A percentile compares a stretch with the other conserved stretches of the same genome.
These are phyloP conservation scores for Tinospora cordifolia DNA, from an alignment of 164 flowering plant species.

Conservation along the genomic window DNA sequence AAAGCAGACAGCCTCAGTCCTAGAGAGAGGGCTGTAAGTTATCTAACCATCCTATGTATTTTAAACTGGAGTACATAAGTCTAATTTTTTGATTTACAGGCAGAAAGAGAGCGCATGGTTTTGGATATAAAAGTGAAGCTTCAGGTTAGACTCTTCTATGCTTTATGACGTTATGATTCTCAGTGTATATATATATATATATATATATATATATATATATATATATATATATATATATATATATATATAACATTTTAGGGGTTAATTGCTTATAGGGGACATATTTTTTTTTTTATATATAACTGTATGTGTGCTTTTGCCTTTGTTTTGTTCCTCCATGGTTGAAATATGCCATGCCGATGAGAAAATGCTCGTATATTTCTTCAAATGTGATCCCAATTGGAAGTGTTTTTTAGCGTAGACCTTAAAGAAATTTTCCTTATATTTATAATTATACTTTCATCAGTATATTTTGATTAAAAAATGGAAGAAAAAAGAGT, in stretches of 20 bases:
- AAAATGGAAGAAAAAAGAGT: too few species aligned
- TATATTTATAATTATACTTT: too few species aligned
- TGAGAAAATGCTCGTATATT: too few species aligned
- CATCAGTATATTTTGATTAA: too few species aligned
- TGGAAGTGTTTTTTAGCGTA: too few species aligned
- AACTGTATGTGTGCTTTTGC: background rate
- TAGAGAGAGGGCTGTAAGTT: slow-evolving; percentile 88
- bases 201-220: too few species aligned
- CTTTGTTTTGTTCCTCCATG: too few species aligned
- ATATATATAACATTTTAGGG: too few species aligned
- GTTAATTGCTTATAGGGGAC: background rate
- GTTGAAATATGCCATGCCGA: too few species aligned
- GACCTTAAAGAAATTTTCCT: too few species aligned
- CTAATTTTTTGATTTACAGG: slow-evolving; percentile 39
- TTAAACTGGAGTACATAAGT: background rate
- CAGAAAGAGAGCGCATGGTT: slow-evolving; percentile 97
- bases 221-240: too few species aligned
- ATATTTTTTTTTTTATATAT: background rate
- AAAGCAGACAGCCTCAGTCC: slow-evolving; percentile 79
- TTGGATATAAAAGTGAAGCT: slow-evolving; percentile 96
- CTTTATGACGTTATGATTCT: slow-evolving; percentile 1
- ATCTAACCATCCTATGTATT: background rate
- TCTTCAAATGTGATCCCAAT: background rate
- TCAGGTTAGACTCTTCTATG: slow-evolving; percentile 49
- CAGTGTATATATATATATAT: too few species aligned